Percentiles rank a stretch among this genome's conserved stretches.
These are phyloP conservation scores for Aegilops tauschii DNA, from an alignment of 176 grass and related monocot species.

Conservation along the genomic window DNA sequence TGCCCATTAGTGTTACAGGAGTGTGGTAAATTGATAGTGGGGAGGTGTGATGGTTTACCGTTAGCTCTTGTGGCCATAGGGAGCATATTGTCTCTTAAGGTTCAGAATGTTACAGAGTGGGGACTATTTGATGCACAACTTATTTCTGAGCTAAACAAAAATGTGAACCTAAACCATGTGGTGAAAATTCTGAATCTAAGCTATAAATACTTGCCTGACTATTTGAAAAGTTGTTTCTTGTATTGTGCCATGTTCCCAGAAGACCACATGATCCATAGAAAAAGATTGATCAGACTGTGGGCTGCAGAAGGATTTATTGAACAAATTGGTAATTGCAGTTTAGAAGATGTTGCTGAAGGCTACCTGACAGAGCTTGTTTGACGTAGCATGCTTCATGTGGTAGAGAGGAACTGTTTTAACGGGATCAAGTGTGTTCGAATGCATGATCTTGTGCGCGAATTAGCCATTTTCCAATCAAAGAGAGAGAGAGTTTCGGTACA, in stretches of 20 bases:
- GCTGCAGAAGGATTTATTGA: slow-evolving; percentile 52
- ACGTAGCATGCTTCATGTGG: slow-evolving; percentile 54
- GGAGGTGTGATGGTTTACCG: slow-evolving; percentile 47
- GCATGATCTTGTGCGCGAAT: slow-evolving; percentile 50
- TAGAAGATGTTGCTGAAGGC: slow-evolving; percentile 54
- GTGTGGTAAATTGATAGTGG: slow-evolving; percentile 29
- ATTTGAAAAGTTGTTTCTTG: slow-evolving; percentile 65
- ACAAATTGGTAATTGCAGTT: slow-evolving; percentile 29
- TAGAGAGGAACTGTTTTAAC: slow-evolving; percentile 23
- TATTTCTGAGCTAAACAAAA: slow-evolving; percentile 42
- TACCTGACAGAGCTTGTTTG: slow-evolving; percentile 41
- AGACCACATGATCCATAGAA: slow-evolving; percentile 30
- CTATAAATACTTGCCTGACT: slow-evolving; percentile 36
- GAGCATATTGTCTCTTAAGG: slow-evolving; percentile 29
- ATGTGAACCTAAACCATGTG: slow-evolving; percentile 28
- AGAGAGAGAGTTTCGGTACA: slow-evolving; percentile 27
- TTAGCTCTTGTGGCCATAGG: slow-evolving; percentile 50
- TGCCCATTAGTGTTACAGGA: slow-evolving; percentile 19
- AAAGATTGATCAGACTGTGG: slow-evolving; percentile 46
- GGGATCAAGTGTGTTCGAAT: slow-evolving; percentile 27
- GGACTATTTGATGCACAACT: slow-evolving; percentile 33
- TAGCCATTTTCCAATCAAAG: slow-evolving; percentile 27
- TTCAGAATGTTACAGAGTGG: slow-evolving; percentile 14
- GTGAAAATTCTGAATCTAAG: slow-evolving; percentile 52
- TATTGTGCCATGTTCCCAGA: slow-evolving; percentile 57